These are phyloP conservation scores for Nannochloropsis gaditana DNA, from an alignment of 108 stramenopile genomes.

Conservation along the genomic window DNA sequence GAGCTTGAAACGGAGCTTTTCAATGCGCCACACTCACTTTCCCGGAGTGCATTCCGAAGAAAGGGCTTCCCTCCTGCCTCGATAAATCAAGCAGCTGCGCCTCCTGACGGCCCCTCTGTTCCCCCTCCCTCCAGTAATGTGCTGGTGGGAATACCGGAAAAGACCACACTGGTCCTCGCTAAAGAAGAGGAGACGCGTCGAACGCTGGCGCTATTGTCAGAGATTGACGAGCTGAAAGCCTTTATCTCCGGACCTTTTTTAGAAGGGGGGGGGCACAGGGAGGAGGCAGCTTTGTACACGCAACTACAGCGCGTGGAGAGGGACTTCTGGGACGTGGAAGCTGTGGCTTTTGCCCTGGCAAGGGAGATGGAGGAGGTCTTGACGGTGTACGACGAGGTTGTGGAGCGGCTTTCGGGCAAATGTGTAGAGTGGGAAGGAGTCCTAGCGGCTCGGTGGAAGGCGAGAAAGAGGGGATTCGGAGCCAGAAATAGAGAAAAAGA, in stretches of 20 bases:
- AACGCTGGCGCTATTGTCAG: background rate
- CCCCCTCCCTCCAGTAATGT: background rate
- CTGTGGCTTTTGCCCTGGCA: background rate
- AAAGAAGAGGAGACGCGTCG: slow-evolving; percentile 1
- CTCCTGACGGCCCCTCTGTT: background rate
- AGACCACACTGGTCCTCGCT: background rate
- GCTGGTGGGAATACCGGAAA: background rate
- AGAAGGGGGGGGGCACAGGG: background rate
- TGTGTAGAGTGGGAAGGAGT: background rate
- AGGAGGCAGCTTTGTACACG: background rate
- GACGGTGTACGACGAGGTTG: slow-evolving; percentile 17
- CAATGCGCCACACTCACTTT: background rate
- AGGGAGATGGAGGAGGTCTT: slow-evolving; percentile 10
- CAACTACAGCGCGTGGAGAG: background rate
- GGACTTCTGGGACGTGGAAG: background rate
- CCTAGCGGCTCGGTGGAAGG: background rate
- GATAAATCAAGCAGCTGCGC: background rate
- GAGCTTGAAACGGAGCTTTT: background rate
- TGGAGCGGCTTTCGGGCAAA: background rate
- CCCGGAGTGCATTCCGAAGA: too few species aligned
- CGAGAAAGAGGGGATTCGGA: background rate
- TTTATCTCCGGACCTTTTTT: background rate
- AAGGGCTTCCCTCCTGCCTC: background rate
- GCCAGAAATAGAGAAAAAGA: background rate
- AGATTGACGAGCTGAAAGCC: background rate